Evolutionary conservation across 2,329 filamentous ascomycete species (phyloP).

Genomic region (Aureobasidium vineae): DNA sequence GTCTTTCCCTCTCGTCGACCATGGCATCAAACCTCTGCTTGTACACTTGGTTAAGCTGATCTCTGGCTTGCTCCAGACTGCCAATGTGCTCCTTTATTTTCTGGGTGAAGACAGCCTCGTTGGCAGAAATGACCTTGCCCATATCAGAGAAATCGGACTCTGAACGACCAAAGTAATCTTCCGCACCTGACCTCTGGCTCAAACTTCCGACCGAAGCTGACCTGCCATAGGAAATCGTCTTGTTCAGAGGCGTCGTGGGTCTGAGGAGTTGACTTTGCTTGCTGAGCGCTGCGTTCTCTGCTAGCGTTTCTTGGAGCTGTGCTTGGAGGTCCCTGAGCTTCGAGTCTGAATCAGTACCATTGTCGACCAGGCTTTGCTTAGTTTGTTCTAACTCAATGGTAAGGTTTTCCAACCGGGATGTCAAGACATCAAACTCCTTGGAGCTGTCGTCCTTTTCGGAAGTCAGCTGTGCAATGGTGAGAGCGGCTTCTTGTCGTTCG

Average conservation of each 20-base stretch:
- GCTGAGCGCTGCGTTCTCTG: conserved; percentile 18
- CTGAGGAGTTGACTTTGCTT: conserved; percentile 4
- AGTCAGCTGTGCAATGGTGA: conserved; percentile 1
- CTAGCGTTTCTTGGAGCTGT: conserved; percentile 26
- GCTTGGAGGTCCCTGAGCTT: conserved; percentile 19
- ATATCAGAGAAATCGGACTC: conserved; percentile 38
- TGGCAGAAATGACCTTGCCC: conserved; percentile 38
- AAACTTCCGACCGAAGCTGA: not conserved
- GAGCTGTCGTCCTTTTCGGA: conserved; percentile 27
- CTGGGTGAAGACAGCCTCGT: conserved; percentile 38
- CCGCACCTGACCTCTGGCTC: conserved; percentile 1
- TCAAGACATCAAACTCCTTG: conserved; percentile 24
- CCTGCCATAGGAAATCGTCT: not conserved
- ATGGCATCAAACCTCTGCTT: conserved; percentile 37
- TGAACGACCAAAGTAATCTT: conserved; percentile 27
- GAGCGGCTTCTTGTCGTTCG: conserved; percentile 21
- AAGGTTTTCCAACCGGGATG: conserved; percentile 21
- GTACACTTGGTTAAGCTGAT: conserved; percentile 38
- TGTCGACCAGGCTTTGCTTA: conserved; percentile 20
- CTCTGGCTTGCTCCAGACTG: conserved; percentile 39
- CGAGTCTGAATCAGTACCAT: conserved; percentile 25
- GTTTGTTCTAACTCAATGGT: conserved; percentile 28
- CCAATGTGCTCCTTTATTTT: conserved; percentile 42
- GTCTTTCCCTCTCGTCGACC: conserved; percentile 34
- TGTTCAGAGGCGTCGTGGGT: conserved; percentile 25